phyloP scores from a whole-genome alignment of 768 basidiomycete genomes.

The Boletus eberwhitei region DNA sequence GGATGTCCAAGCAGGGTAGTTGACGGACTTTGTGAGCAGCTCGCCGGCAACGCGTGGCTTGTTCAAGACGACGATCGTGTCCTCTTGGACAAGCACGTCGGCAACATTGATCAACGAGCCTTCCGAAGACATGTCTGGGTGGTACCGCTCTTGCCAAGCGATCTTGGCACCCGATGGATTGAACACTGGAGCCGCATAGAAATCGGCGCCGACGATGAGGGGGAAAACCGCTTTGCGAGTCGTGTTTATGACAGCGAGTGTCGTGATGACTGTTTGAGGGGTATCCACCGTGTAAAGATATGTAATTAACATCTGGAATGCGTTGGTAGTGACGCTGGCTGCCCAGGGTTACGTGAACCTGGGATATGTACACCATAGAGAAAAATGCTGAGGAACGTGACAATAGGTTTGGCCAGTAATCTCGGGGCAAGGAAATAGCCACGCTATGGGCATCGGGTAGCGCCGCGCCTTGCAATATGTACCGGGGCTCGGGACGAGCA shows the following conservation, averaged over 20 bases:
- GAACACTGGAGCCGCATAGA: slow-evolving; percentile 62
- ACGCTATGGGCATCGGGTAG: no score
- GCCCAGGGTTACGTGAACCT: no score
- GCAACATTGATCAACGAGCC: slow-evolving; percentile 55
- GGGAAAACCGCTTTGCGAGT: slow-evolving; percentile 40
- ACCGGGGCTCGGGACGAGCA: no score
- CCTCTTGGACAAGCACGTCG: slow-evolving; percentile 34
- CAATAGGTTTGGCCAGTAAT: no score
- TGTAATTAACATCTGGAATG: no score
- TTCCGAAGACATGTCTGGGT: slow-evolving; percentile 74
- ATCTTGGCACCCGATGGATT: slow-evolving; percentile 56
- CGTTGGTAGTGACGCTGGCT: no score
- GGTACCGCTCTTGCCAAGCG: slow-evolving; percentile 66
- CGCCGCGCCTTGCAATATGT: no score
- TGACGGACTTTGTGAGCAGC: slow-evolving; percentile 46
- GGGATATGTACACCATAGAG: no score
- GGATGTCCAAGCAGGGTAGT: slow-evolving; percentile 58
- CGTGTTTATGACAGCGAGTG: slow-evolving; percentile 55
- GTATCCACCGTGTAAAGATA: slow-evolving; percentile 49
- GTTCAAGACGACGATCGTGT: slow-evolving; percentile 36
- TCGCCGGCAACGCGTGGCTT: slow-evolving; percentile 49
- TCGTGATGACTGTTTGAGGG: slow-evolving; percentile 41
- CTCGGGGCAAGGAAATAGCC: no score
- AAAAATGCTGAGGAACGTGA: no score
- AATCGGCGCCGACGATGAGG: slow-evolving; percentile 60